Evolutionary conservation across 139 green algal species (phyloP).

Genomic region (Ettlia oleoabundans): DNA sequence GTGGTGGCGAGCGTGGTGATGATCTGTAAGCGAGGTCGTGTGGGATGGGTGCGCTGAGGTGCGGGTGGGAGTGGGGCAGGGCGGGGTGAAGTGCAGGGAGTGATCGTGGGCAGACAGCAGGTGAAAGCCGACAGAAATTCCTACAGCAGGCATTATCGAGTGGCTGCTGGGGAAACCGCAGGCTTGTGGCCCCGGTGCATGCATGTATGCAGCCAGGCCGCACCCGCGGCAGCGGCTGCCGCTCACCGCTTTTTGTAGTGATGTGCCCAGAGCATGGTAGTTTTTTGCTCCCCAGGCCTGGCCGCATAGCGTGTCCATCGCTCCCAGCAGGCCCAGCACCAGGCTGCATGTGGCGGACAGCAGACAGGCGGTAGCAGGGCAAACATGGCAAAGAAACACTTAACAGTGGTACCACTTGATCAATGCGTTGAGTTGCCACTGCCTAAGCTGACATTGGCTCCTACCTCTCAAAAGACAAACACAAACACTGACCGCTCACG

Average conservation of each 20-base stretch:
- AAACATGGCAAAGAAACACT: too few species aligned
- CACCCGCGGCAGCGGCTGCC: not conserved
- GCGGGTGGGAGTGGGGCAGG: not conserved
- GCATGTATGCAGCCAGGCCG: too few species aligned
- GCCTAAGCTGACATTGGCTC: too few species aligned
- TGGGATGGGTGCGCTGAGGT: too few species aligned
- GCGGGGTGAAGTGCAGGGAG: not conserved
- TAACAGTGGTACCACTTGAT: too few species aligned
- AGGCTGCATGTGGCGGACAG: too few species aligned
- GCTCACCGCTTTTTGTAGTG: slow-evolving; percentile 57
- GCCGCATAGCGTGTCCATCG: slow-evolving; percentile 78
- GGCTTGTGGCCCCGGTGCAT: not conserved
- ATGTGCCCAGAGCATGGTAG: slow-evolving; percentile 67
- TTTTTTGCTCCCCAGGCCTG: slow-evolving; percentile 76
- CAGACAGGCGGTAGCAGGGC: too few species aligned
- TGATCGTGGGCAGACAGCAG: not conserved
- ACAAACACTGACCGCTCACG: too few species aligned
- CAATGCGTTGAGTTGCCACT: too few species aligned
- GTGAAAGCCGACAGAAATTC: not conserved
- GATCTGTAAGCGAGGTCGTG: slow-evolving; percentile 40
- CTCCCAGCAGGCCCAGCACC: slow-evolving; percentile 42
- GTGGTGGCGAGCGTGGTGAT: slow-evolving; percentile 59
- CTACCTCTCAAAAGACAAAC: too few species aligned
- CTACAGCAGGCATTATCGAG: not conserved
- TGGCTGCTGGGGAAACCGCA: not conserved